Evolutionary conservation across 2,329 filamentous ascomycete species (phyloP).

Genomic region (Malbranchea cinnamomea): DNA sequence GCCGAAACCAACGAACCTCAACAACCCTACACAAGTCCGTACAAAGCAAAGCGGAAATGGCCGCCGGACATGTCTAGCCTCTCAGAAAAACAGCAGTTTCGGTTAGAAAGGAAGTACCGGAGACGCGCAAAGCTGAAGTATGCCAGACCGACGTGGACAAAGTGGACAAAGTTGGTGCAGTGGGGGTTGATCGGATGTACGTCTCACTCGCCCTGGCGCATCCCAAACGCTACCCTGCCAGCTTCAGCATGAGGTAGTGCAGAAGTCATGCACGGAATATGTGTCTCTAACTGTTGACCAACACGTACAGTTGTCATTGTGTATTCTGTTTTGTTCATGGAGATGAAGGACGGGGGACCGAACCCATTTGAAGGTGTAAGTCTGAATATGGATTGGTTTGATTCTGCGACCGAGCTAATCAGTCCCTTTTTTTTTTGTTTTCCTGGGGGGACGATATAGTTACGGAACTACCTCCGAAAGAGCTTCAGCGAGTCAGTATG

Average conservation of each 20-base stretch:
- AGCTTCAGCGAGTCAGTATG: conserved; percentile 5
- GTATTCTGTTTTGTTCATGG: conserved; percentile 31
- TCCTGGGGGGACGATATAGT: conserved; percentile 1
- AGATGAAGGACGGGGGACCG: conserved; percentile 25
- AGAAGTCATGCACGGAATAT: neutral
- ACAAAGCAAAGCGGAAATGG: conserved; percentile 47
- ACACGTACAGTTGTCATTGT: conserved; percentile 28
- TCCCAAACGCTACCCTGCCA: too few relatives aligned
- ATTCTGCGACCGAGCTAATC: neutral
- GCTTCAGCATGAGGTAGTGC: neutral
- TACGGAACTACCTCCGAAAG: conserved; percentile 3
- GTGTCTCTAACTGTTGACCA: too few relatives aligned
- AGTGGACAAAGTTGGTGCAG: conserved; percentile 42
- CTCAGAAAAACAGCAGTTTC: conserved; percentile 50
- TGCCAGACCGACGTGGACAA: conserved; percentile 43
- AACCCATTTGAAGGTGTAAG: conserved; percentile 28
- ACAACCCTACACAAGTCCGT: conserved; percentile 39
- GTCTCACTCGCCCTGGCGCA: conserved; percentile 13
- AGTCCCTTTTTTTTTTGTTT: neutral
- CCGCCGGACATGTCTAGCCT: conserved; percentile 49
- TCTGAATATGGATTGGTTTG: conserved; percentile 4
- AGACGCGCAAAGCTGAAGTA: conserved; percentile 47
- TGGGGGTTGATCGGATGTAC: conserved; percentile 38
- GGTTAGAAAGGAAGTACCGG: conserved; percentile 51
- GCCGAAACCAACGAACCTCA: neutral